Base-by-base conservation (phyloP, 352 stramenopile species). In the Achlya hypogyna region DNA sequence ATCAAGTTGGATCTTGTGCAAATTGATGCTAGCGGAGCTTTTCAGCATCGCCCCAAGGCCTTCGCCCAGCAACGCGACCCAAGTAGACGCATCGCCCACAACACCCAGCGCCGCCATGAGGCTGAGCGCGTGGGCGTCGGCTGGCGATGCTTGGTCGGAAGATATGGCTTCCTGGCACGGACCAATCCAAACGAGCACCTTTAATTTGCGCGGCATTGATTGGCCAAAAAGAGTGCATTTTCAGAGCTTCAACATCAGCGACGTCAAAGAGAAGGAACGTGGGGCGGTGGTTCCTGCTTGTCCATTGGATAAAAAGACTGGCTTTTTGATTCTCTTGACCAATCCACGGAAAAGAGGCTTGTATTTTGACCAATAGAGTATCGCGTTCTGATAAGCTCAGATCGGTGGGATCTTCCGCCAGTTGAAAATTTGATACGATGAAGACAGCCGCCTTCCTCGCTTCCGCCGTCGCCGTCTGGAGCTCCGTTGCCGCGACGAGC, bases 361-460 rank as follows among this genome's bases (percentile, higher is more conserved):
- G 38, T 18, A 45, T 45, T 45, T 45, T 45, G 1, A 18, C 38
- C 38, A 45, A 45, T 9, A 10, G 12, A 10, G 6, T 18, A 18
- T 10, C 38, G 2, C 6, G 2, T 1, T n/a, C 1, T 10, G 38
- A 45, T n/a, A 45, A 45, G n/a, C 38, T 18, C 38, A 45, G 12
- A 18, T 18, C 6, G 38, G 38, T 18, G 38, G 38, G 38, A 45
- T 45, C 38, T 45, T 45, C 38, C 2, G 38, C n/a, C 38, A 45
- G 38, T 45, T 45, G 38, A 45, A 45, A 18, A 45, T 45, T 45
- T 45, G 38, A 45, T 25, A 22, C 25, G 18, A 63, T 63, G 53
- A 63, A 63, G 53, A 51, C 53, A 22, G 18, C 49, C 32, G 31
- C 38, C 12, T 45, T 63, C 32, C 29, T 63, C 49, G 53, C 32